Percentiles rank a stretch among this genome's conserved stretches.
Conservation (phyloP, 2,329 filamentous ascomycete species). For the Fusarium cicatricum region DNA sequence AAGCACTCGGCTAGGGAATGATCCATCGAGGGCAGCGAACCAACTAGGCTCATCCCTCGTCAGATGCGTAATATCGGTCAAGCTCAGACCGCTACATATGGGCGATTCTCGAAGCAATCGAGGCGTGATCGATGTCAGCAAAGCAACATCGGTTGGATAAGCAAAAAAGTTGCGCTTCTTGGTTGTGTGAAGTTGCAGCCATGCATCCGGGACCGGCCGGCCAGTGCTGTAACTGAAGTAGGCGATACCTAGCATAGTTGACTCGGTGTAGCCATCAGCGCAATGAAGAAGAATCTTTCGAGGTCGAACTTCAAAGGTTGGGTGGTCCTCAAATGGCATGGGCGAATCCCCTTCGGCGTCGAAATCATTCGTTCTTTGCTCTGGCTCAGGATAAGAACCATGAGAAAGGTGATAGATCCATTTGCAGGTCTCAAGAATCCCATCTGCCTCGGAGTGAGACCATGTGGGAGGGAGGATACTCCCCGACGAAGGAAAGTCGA, state of each 20-base stretch:
- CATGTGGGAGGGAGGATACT: conserved; percentile 86
- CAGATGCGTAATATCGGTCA: conserved; percentile 61
- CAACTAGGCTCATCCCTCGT: conserved; percentile 74
- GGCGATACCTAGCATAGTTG: conserved; percentile 84
- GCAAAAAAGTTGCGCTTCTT: conserved; percentile 95
- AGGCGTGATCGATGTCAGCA: conserved; percentile 79
- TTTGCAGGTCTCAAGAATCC: conserved; percentile 83
- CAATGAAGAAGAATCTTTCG: conserved; percentile 89
- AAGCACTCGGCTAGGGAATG: conserved; percentile 85
- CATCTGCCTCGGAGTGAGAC: conserved; percentile 83
- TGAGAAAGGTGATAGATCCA: conserved; percentile 90
- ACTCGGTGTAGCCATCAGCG: conserved; percentile 95
- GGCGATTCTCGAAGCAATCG: conserved; percentile 79
- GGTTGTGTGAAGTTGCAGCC: conserved; percentile 82
- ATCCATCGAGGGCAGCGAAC: conserved; percentile 87
- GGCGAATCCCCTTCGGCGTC: conserved; percentile 44
- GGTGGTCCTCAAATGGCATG: conserved; percentile 35
- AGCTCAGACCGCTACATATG: conserved; percentile 54
- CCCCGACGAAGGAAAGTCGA: conserved; percentile 94
- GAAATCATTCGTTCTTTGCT: conserved; percentile 44
- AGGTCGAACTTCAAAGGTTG: conserved; percentile 46
- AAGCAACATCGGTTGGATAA: conserved; percentile 86
- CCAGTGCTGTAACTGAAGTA: conserved; percentile 95
- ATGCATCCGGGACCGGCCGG: conserved; percentile 81
- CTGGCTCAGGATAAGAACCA: conserved; percentile 56